These are phyloP conservation scores for Raddia distichophylla DNA, from an alignment of 176 grass and related monocot genomes.

Conservation along the genomic window DNA sequence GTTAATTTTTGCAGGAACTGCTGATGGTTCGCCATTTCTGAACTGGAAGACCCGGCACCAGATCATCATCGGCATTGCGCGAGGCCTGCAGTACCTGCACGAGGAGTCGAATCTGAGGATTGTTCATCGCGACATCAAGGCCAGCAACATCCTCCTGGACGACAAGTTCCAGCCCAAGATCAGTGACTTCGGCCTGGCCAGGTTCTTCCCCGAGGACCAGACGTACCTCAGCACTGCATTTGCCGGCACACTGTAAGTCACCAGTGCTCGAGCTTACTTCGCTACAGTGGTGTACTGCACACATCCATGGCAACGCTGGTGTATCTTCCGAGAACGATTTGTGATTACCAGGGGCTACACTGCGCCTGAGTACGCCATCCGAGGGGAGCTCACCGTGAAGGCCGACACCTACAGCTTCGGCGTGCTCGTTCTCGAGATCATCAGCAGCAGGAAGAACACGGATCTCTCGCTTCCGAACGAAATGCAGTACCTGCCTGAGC, in stretches of 20 bases:
- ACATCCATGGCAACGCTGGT: neutral
- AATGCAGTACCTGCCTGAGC: slow-evolving; percentile 56
- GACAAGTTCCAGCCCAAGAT: slow-evolving; percentile 80
- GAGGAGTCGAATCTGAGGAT: slow-evolving; percentile 77
- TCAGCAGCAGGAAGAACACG: slow-evolving; percentile 63
- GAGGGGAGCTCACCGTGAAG: slow-evolving; percentile 69
- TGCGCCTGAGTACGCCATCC: slow-evolving; percentile 73
- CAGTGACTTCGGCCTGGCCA: slow-evolving; percentile 70
- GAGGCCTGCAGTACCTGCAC: slow-evolving; percentile 66
- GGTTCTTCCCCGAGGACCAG: slow-evolving; percentile 76
- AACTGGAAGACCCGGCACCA: slow-evolving; percentile 61
- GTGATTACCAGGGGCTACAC: slow-evolving; percentile 53
- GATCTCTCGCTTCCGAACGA: slow-evolving; percentile 57
- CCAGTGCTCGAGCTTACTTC: neutral
- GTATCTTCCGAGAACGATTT: neutral
- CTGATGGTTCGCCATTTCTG: slow-evolving; percentile 33
- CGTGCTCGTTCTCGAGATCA: slow-evolving; percentile 71
- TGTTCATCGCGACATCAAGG: slow-evolving; percentile 78
- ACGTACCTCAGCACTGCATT: slow-evolving; percentile 64
- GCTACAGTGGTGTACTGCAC: no score
- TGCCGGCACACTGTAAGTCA: slow-evolving; percentile 65
- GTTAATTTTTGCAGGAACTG: slow-evolving; percentile 37
- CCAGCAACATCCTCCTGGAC: slow-evolving; percentile 74
- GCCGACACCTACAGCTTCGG: slow-evolving; percentile 80
- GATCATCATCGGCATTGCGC: slow-evolving; percentile 59